These are phyloP conservation scores for Knoxia roxburghii DNA, from an alignment of 257 asterid species.

Conservation along the genomic window DNA sequence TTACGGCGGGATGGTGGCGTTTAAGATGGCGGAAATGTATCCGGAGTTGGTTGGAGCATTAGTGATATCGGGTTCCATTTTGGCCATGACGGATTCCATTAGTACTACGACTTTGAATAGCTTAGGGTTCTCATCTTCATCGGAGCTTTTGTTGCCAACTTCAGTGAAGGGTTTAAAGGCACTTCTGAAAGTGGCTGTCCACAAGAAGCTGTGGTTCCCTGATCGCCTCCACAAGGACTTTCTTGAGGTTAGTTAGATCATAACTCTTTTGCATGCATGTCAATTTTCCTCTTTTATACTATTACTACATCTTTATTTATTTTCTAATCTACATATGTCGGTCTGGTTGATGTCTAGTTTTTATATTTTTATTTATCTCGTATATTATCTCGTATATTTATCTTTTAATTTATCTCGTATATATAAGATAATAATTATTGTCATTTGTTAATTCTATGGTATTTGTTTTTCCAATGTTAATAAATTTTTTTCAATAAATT, in stretches of 20 bases:
- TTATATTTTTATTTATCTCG: too few relatives aligned
- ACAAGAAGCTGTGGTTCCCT: slow-evolving; percentile 90
- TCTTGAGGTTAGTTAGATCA: slow-evolving; percentile 50
- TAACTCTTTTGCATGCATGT: neutral
- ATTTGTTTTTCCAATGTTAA: too few relatives aligned
- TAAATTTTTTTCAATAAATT: too few relatives aligned
- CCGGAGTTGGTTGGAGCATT: slow-evolving; percentile 58
- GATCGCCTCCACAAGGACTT: slow-evolving; percentile 72
- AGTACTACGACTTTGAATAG: slow-evolving; percentile 42
- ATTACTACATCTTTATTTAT: neutral
- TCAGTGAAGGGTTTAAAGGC: slow-evolving; percentile 70
- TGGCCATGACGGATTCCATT: slow-evolving; percentile 79
- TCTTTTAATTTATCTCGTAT: too few relatives aligned
- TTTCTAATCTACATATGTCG: too few relatives aligned
- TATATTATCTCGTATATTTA: too few relatives aligned
- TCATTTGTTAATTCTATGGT: too few relatives aligned
- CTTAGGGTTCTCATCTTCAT: slow-evolving; percentile 63
- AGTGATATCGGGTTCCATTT: slow-evolving; percentile 66
- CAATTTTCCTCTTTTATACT: neutral
- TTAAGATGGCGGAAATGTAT: slow-evolving; percentile 76
- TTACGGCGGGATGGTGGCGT: slow-evolving; percentile 96
- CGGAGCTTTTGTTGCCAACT: slow-evolving; percentile 70
- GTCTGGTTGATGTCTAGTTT: too few relatives aligned
- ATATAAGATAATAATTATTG: too few relatives aligned
- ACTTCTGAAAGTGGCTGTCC: slow-evolving; percentile 62